Evolutionary conservation across 331 rosid species (phyloP).

Genomic region (Erythrophleum ivorense): DNA sequence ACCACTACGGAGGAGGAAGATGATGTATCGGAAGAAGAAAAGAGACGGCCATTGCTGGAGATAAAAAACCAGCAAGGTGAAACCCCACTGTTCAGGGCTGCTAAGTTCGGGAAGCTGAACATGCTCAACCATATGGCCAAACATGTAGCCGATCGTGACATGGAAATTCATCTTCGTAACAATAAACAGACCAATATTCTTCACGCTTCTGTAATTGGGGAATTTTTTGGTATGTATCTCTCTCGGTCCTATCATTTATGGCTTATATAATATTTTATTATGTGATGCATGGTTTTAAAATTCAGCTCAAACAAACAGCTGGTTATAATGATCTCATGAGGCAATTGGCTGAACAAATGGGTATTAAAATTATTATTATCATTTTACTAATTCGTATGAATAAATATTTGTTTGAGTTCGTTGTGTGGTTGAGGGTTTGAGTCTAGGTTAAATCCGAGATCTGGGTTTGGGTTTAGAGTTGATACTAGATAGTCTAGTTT

Average conservation of each 20-base stretch:
- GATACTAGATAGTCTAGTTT: too few relatives aligned
- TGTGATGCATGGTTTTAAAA: too few relatives aligned
- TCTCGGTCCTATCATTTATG: not conserved
- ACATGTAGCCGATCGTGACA: not conserved
- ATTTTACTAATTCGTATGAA: too few relatives aligned
- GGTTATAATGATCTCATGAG: too few relatives aligned
- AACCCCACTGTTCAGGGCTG: constrained; percentile 37
- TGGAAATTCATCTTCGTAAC: not conserved
- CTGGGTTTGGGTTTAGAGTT: too few relatives aligned
- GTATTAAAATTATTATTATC: too few relatives aligned
- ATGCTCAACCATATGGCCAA: constrained; percentile 17
- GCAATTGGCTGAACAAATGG: too few relatives aligned
- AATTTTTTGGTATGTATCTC: constrained; percentile 6
- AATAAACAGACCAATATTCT: not conserved
- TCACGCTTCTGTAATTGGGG: constrained; percentile 17
- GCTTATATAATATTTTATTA: too few relatives aligned
- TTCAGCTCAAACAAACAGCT: too few relatives aligned
- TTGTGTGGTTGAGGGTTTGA: too few relatives aligned
- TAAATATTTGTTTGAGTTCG: too few relatives aligned
- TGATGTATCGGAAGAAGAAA: not conserved
- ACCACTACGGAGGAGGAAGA: not conserved
- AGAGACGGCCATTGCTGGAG: not conserved
- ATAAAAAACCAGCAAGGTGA: not conserved
- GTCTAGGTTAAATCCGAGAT: too few relatives aligned
- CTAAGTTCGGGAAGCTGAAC: not conserved